Percentiles rank a stretch among this genome's conserved stretches.
phyloP scores from a whole-genome alignment of 257 asterid genomes.

The Fraxinus anomala region DNA sequence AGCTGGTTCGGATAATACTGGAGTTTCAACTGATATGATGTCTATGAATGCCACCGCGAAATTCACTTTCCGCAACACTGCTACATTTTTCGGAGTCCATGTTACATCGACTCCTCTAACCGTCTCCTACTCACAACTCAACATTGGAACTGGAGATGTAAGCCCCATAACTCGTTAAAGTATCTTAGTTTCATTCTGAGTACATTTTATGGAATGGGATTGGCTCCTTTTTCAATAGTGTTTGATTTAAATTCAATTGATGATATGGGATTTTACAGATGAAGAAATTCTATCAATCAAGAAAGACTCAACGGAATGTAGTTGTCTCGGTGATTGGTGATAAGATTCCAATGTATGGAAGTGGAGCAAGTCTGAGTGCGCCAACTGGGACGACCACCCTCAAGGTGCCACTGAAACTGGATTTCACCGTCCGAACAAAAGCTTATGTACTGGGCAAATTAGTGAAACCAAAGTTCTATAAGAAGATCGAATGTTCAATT shows the following conservation, averaged over 20 bases:
- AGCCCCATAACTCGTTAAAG: constrained; percentile 24
- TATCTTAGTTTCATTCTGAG: background rate
- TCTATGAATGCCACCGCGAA: constrained; percentile 61
- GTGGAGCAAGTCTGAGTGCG: too few relatives aligned
- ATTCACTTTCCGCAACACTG: constrained; percentile 61
- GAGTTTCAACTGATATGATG: constrained; percentile 78
- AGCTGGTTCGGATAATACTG: constrained; percentile 67
- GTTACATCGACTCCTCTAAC: constrained; percentile 62
- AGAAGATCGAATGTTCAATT: too few relatives aligned
- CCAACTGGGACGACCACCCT: too few relatives aligned
- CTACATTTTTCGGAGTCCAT: constrained; percentile 72
- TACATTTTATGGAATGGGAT: background rate
- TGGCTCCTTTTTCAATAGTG: background rate
- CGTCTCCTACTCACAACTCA: constrained; percentile 58
- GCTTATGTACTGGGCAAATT: too few relatives aligned
- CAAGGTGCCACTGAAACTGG: too few relatives aligned
- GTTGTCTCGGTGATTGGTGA: too few relatives aligned
- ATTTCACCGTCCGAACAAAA: too few relatives aligned
- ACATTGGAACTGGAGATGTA: constrained; percentile 64
- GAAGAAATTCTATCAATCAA: too few relatives aligned
- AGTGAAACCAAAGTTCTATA: too few relatives aligned
- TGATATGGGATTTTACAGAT: too few relatives aligned
- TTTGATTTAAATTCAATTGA: background rate
- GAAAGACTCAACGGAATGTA: too few relatives aligned
- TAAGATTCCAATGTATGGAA: too few relatives aligned